Percentiles rank a stretch among this genome's conserved stretches.
phyloP scores from a whole-genome alignment of 352 stramenopile species.

The Phytophthora idaei region DNA sequence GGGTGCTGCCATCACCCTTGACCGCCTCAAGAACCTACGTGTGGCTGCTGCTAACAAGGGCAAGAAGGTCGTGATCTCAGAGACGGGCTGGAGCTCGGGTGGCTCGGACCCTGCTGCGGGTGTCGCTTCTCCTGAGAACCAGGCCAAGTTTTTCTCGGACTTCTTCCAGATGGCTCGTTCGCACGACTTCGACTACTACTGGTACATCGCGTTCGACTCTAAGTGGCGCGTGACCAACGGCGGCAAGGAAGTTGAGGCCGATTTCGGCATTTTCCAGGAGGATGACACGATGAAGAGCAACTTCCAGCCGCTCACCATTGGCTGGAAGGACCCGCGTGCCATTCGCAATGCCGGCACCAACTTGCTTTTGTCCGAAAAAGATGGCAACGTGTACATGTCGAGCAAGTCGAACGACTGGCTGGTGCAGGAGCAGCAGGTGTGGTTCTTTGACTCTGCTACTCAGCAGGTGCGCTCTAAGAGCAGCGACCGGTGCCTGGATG shows the following conservation, averaged over 20 bases:
- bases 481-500: constrained; percentile 69
- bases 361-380: constrained; percentile 45
- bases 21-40: constrained; percentile 60
- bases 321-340: constrained; percentile 30
- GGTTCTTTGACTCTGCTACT: constrained; percentile 64
- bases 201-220: constrained; percentile 74
- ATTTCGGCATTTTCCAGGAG: constrained; percentile 71
- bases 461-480: constrained; percentile 68
- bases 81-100: constrained; percentile 69
- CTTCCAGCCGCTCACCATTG: constrained; percentile 52
- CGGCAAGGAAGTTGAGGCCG: constrained; percentile 55
- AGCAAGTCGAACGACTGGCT: constrained; percentile 52
- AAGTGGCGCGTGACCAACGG: constrained; percentile 57
- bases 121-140: constrained; percentile 52
- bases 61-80: constrained; percentile 68
- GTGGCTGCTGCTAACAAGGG: constrained; percentile 43
- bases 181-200: constrained; percentile 74
- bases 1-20: constrained; percentile 50
- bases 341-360: constrained; percentile 42
- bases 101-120: constrained; percentile 38
- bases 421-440: constrained; percentile 60
- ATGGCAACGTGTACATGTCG: constrained; percentile 46
- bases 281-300: constrained; percentile 62
- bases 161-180: constrained; percentile 62
- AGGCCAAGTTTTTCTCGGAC: constrained; percentile 72